phyloP scores from a whole-genome alignment of 495 filamentous ascomycete genomes.

The Neurospora sp. region DNA sequence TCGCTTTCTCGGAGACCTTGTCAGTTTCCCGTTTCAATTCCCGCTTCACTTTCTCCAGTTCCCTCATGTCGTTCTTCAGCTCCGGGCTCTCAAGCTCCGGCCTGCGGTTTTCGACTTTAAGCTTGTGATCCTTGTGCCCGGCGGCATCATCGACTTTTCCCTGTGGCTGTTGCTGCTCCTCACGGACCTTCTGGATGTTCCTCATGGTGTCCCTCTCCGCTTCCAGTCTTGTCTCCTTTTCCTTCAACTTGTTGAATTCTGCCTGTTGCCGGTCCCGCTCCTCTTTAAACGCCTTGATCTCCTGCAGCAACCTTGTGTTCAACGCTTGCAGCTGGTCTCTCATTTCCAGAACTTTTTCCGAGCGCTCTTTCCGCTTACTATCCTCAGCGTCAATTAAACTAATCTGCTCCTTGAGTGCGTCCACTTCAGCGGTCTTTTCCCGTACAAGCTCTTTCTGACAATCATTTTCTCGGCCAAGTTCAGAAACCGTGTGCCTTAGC shows the following conservation, averaged over 20 bases:
- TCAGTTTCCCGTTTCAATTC: background rate
- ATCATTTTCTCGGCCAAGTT: background rate
- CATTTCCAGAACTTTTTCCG: background rate
- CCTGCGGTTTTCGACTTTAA: background rate
- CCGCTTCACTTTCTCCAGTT: background rate
- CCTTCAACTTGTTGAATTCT: background rate
- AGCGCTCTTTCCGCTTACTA: background rate
- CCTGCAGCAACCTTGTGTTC: background rate
- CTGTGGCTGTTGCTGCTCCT: background rate
- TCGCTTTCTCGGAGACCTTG: background rate
- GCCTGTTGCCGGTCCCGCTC: background rate
- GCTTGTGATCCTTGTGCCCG: too few relatives aligned
- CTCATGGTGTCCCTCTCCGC: background rate
- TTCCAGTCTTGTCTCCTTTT: background rate
- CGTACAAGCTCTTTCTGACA: background rate
- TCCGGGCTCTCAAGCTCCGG: background rate
- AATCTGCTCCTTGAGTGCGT: background rate
- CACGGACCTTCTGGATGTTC: background rate
- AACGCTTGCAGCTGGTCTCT: background rate
- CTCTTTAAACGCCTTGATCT: background rate
- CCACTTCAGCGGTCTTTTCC: background rate
- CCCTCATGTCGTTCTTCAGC: background rate
- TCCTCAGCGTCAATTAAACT: background rate
- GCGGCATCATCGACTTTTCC: background rate
- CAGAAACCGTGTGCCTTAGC: background rate